Percentiles rank a stretch among this genome's conserved stretches.
Conservation (phyloP, 805 yeast genomes). For the Ogataea glucozyma region DNA sequence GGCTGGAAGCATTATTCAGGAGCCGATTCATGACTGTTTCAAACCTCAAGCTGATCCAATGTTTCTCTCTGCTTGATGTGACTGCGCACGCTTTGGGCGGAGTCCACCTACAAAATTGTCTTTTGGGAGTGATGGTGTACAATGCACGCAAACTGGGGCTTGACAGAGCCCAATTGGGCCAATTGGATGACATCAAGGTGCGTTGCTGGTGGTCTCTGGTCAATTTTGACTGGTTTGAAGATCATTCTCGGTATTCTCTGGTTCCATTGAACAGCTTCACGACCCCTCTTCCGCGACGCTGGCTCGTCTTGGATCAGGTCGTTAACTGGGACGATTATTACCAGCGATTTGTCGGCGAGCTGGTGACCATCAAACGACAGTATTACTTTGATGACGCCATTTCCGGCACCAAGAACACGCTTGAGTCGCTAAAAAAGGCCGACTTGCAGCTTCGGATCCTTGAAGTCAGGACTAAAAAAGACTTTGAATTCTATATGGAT, state of each 20-base stretch:
- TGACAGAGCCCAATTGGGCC: constrained; percentile 14
- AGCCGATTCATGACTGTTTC: constrained; percentile 37
- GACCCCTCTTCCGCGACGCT: constrained; percentile 28
- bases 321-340: constrained; percentile 28
- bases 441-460: constrained; percentile 29
- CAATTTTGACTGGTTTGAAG: constrained; percentile 37
- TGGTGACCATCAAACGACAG: constrained; percentile 29
- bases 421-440: constrained; percentile 26
- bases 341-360: constrained; percentile 23
- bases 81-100: constrained; percentile 35
- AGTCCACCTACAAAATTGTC: constrained; percentile 28
- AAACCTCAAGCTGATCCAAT: constrained; percentile 29
- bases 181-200: constrained; percentile 15
- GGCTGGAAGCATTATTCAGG: constrained; percentile 35
- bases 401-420: constrained; percentile 14
- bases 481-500: constrained; percentile 26
- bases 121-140: constrained; percentile 25
- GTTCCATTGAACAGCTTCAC: constrained; percentile 25
- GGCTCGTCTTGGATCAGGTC: constrained; percentile 18
- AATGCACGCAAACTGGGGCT: constrained; percentile 30
- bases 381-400: constrained; percentile 30
- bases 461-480: constrained; percentile 23
- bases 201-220: constrained; percentile 35
- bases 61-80: constrained; percentile 30
- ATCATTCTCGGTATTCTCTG: constrained; percentile 26